These are phyloP conservation scores for Penicillium sp. DNA, from an alignment of 2,329 filamentous ascomycete genomes.

Conservation along the genomic window DNA sequence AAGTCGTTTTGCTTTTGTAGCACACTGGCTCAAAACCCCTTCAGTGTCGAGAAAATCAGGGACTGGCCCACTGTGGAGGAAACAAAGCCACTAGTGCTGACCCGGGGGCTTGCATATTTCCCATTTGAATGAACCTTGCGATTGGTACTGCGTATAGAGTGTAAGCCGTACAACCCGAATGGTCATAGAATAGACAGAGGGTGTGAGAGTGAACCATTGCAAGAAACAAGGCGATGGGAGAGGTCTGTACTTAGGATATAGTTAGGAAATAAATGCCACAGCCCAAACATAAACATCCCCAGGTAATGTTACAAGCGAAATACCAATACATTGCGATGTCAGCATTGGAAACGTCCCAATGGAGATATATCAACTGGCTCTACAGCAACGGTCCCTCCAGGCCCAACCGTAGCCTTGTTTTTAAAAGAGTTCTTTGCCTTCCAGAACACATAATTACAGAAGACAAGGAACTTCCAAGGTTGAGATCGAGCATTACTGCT, in stretches of 20 bases:
- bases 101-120: slow-evolving; percentile 1
- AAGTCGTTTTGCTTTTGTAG: neutral
- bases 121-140: neutral
- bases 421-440: neutral
- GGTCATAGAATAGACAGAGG: neutral
- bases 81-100: neutral
- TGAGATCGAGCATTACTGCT: too few species aligned
- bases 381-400: neutral
- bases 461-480: too few species aligned
- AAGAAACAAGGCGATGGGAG: neutral
- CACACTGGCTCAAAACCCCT: neutral
- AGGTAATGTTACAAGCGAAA: neutral
- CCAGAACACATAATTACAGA: neutral
- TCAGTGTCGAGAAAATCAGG: neutral
- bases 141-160: neutral
- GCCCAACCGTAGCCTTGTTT: neutral
- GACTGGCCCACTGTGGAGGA: neutral
- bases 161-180: neutral
- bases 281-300: neutral
- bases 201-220: neutral
- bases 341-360: neutral
- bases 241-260: neutral
- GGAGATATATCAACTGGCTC: neutral
- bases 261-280: neutral
- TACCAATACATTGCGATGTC: neutral